Evolutionary conservation across 768 basidiomycete genomes (phyloP), one percentile per base, ranked within the genome.

Genomic region (Psilocybe sp.): DNA sequence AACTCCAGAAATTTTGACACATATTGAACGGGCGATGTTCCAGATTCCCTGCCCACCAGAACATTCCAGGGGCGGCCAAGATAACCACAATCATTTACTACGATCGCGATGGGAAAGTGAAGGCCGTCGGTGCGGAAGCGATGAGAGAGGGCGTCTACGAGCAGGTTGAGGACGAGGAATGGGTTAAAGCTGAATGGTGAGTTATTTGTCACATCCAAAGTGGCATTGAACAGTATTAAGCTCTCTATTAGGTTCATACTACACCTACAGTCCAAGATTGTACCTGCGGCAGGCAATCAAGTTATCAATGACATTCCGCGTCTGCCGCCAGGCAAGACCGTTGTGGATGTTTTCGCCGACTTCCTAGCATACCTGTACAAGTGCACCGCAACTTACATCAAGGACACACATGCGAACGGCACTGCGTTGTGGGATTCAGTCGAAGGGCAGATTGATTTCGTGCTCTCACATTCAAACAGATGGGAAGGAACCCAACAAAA

Each of bases 401-500:
- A 69, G 45, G 68, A 73, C 28, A 67, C 64, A 1, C 68, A 77
- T 33, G 60, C 65, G 1, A 70, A 64, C 38, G 77, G 76, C 13
- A 48, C 14, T 0, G 62, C 61, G 2, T 54, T 74, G 42, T 75
- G 70, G 72, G 11, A 16, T 13, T 69, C 68, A 4, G 55, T 77
- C 7, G 60, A 67, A 41, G 41, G 61, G 5, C 64, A 64, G 3
- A 72, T 74, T 9, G 70, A 79, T 23, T 79, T 75, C 49, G 69
- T 80, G 14, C 35, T 63, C 0, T 58, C 60, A 5, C 59, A 63
- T 51, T 82, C 83, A 3, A 84, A 84, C 50, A 81, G 79, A 1
- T 84, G 83, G 83, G 82, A 77, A 51, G 79, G 80, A 0, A 62
- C 61, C 0, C 80, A 85, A 52, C 84, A 85, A 51, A 64, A 58